Conservation (phyloP, 192 early-diverging fungal genomes). For the Podila clonocystis region DNA sequence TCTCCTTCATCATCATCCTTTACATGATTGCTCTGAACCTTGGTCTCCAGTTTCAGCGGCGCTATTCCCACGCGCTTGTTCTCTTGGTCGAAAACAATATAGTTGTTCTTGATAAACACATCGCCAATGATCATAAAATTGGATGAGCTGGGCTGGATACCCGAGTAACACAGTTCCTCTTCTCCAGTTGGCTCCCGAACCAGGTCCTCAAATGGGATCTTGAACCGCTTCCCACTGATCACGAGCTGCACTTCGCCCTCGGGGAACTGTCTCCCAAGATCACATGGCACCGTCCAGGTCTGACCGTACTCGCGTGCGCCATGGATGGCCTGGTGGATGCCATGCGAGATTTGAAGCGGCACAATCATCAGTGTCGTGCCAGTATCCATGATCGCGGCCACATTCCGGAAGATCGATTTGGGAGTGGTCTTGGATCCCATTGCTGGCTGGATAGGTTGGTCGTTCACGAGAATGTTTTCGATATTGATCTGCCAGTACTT, state of each 20-base stretch:
- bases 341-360: conserved; percentile 52
- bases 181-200: background rate
- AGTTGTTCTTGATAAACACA: conserved; percentile 66
- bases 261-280: conserved; percentile 19
- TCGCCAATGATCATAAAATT: conserved; percentile 63
- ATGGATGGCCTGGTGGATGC: conserved; percentile 39
- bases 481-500: conserved; percentile 64
- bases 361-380: conserved; percentile 69
- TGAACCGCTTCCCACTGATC: conserved; percentile 26
- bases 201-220: conserved; percentile 20
- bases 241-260: conserved; percentile 18
- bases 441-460: background rate
- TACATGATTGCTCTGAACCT: background rate
- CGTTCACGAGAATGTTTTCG: conserved; percentile 11
- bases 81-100: conserved; percentile 64
- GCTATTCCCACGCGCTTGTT: conserved; percentile 61
- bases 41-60: conserved; percentile 1
- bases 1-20: background rate
- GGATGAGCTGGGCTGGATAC: conserved; percentile 15
- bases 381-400: conserved; percentile 62
- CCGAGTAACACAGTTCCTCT: conserved; percentile 24
- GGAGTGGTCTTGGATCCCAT: background rate
- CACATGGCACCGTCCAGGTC: conserved; percentile 50
- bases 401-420: background rate
- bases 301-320: conserved; percentile 4